A percentile compares a stretch with the other conserved stretches of the same genome.
These are phyloP conservation scores for Kluyveromyces lactis DNA, from an alignment of 805 yeast species.

Conservation along the genomic window DNA sequence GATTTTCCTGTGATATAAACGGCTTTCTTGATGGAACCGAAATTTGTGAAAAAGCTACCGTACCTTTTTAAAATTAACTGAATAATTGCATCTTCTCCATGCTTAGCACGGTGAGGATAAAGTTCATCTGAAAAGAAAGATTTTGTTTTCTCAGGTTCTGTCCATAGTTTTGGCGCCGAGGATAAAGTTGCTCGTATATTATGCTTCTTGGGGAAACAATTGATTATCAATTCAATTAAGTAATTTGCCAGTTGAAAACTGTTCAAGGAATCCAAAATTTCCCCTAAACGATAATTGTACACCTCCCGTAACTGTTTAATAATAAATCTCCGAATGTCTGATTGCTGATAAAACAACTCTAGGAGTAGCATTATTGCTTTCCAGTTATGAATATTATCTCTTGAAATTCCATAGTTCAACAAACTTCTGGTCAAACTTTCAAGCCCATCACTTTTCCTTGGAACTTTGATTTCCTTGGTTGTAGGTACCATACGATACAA, in stretches of 20 bases:
- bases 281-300: conserved; percentile 10
- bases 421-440: conserved; percentile 8
- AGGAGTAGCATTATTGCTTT: conserved; percentile 13
- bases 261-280: conserved; percentile 9
- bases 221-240: conserved; percentile 12
- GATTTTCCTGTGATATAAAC: background rate
- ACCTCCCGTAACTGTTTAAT: conserved; percentile 9
- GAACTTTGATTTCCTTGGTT: conserved; percentile 10
- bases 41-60: conserved; percentile 4
- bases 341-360: conserved; percentile 8
- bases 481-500: too few species aligned
- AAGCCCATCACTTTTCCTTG: conserved; percentile 7
- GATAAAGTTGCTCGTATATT: conserved; percentile 7
- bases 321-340: conserved; percentile 9
- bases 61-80: conserved; percentile 10
- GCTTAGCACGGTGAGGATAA: conserved; percentile 13
- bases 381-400: conserved; percentile 13
- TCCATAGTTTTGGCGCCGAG: conserved; percentile 15
- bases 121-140: conserved; percentile 11
- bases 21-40: conserved; percentile 3
- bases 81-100: conserved; percentile 10
- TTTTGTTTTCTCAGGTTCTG: conserved; percentile 8
- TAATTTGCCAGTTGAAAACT: conserved; percentile 18
- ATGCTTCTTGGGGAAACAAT: conserved; percentile 14
- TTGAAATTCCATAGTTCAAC: conserved; percentile 10